Percentiles rank a stretch among this genome's conserved stretches.
Conservation (phyloP, 306 rosid species). For the Rosa rugosa region DNA sequence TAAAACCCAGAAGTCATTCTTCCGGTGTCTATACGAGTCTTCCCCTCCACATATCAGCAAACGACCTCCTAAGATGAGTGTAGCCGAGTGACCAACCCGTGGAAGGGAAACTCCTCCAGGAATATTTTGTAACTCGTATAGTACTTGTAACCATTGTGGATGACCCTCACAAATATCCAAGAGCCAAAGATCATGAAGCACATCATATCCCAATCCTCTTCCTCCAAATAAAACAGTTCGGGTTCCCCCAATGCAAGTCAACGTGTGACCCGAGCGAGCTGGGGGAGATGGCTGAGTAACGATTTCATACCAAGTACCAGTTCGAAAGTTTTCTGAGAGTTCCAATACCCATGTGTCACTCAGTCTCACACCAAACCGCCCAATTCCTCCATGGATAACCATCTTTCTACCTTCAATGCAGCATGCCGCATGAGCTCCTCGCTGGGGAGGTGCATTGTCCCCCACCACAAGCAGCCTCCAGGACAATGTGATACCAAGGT, state of each 20-base stretch:
- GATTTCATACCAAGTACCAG: conserved; percentile 73
- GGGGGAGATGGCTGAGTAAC: conserved; percentile 68
- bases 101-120: conserved; percentile 74
- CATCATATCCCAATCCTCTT: conserved; percentile 77
- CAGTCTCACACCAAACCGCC: conserved; percentile 60
- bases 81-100: conserved; percentile 89
- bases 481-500: conserved; percentile 48
- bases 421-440: conserved; percentile 91
- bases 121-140: conserved; percentile 53
- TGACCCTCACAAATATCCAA: conserved; percentile 47
- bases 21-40: conserved; percentile 67
- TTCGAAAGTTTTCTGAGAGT: conserved; percentile 51
- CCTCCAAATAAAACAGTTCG: conserved; percentile 78
- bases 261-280: conserved; percentile 87
- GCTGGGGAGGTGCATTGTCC: conserved; percentile 52
- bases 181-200: conserved; percentile 86
- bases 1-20: conserved; percentile 81
- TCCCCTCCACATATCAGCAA: conserved; percentile 86
- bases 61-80: conserved; percentile 73
- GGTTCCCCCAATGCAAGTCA: conserved; percentile 64
- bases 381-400: conserved; percentile 92
- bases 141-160: conserved; percentile 61
- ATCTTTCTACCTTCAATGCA: conserved; percentile 62
- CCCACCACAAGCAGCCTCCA: conserved; percentile 78
- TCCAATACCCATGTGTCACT: conserved; percentile 89